Evolutionary conservation across 2,329 filamentous ascomycete species (phyloP), one percentile per base, ranked within the genome.

Genomic region (Arthrobotrys entomopaga): DNA sequence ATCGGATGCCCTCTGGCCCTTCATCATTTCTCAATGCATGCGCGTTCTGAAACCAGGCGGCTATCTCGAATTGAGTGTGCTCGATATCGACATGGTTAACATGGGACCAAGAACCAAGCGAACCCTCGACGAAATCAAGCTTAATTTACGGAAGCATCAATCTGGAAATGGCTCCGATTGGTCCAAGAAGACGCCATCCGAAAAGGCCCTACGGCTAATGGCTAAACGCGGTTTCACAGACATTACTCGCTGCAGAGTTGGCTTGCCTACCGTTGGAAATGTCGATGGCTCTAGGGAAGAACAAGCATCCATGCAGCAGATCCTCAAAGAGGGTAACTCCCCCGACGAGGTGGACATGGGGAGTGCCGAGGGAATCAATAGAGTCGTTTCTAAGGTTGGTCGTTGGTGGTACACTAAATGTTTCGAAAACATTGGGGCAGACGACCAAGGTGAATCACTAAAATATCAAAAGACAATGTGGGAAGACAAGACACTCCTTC

Each of bases 381-480:
- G 92, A 79, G 96, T 96, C 85, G 93, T 98, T 20, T 90, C 93
- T 15, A 90, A 89, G 76, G 94, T 98, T 10, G 94, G 93, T 1
- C 87, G 95, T 49, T 98, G 94, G 92, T 99, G 95, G 95, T 98
- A 97, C 82, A 91, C 88, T 8, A 88, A 91, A 60, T 97, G 94
- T 83, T 98, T 97, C 81, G 94, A 97, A 82, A 87, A 86, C 66
- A 85, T 86, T 3, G 61, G 61, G 3, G 49, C 56, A 52, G 60
- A 72, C 5, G 84, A 89, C 7, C 81, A 87, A 71, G 80, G 81
- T 0, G 82, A 85, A 71, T 81, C 83, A 34, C 78, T 84, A 57
- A 80, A 84, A 57, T 82, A 83, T 54, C 83, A 84, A 52, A 87
- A 82, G 72, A 90, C 90, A 80, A 91, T 98, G 77, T 98, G 93